A percentile compares a stretch with the other conserved stretches of the same genome.
Evolutionary conservation across 2,329 filamentous ascomycete species (phyloP).

Genomic region (Pyricularia pennisetigena): DNA sequence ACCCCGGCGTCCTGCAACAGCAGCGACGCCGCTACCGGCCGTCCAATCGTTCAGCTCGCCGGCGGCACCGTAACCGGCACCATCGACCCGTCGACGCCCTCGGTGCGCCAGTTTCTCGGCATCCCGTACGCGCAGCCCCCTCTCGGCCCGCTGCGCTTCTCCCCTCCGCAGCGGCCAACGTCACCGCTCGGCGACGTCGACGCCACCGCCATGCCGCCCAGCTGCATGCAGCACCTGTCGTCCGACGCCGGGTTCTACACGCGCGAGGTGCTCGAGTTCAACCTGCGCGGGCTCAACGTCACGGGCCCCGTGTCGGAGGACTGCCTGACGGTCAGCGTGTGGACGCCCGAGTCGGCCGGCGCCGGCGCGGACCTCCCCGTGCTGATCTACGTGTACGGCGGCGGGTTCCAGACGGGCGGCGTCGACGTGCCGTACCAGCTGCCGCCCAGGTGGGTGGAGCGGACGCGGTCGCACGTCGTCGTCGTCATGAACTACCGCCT

Average conservation of each 20-base stretch:
- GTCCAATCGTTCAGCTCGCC: neutral
- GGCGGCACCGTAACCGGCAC: neutral
- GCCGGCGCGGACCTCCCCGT: constrained; percentile 9
- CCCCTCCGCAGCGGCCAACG: constrained; percentile 19
- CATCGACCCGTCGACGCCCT: neutral
- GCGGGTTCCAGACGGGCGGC: constrained; percentile 19
- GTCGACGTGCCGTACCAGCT: constrained; percentile 10
- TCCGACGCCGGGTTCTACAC: neutral
- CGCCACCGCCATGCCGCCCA: neutral
- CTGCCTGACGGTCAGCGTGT: constrained; percentile 9
- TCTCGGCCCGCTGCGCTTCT: constrained; percentile 26
- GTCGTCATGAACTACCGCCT: constrained; percentile 30
- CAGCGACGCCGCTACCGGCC: neutral
- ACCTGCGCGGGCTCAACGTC: constrained; percentile 16
- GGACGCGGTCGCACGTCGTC: constrained; percentile 17
- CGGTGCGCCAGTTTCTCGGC: constrained; percentile 28
- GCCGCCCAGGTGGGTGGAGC: constrained; percentile 9
- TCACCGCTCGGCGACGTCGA: neutral
- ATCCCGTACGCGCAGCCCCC: constrained; percentile 42
- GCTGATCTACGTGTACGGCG: constrained; percentile 8
- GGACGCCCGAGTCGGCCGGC: constrained; percentile 7
- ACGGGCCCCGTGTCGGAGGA: constrained; percentile 22
- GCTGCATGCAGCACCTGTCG: neutral
- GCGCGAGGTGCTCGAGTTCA: constrained; percentile 2
- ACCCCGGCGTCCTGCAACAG: neutral